These are phyloP conservation scores for Chalciporus sp. DNA, from an alignment of 1,284 basidiomycete species.

Conservation along the genomic window DNA sequence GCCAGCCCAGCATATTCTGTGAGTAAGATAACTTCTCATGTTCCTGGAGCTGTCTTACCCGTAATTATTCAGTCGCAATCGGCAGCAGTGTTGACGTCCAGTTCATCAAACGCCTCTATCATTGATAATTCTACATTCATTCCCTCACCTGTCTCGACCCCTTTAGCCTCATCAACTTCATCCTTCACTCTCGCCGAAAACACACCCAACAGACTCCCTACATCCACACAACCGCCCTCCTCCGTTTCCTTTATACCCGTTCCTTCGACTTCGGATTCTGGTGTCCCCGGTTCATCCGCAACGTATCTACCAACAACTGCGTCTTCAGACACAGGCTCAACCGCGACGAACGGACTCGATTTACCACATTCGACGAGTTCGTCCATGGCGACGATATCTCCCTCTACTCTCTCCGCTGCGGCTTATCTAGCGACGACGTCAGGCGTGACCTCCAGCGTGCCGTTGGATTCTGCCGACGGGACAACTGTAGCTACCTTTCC, in stretches of 20 bases:
- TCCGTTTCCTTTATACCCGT: neutral
- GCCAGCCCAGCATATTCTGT: neutral
- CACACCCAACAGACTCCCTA: neutral
- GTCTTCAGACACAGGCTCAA: neutral
- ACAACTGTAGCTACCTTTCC: neutral
- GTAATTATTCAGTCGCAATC: neutral
- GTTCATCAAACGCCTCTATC: neutral
- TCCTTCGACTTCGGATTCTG: neutral
- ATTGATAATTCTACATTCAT: neutral
- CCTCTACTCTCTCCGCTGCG: neutral
- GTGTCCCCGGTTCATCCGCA: neutral
- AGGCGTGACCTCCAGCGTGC: neutral
- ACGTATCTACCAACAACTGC: neutral
- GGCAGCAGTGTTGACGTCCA: neutral
- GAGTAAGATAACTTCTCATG: neutral
- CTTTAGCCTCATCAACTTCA: neutral
- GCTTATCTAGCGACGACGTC: neutral
- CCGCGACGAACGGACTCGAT: neutral
- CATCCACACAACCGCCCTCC: neutral
- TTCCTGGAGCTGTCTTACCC: neutral
- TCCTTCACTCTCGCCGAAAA: neutral
- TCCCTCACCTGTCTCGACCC: neutral
- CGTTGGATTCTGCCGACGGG: neutral
- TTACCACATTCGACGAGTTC: neutral
- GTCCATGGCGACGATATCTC: neutral